Percentiles rank a stretch among this genome's conserved stretches.
Conservation (phyloP, 1,139 yeast species). For the Sugiyamaella castrensis region DNA sequence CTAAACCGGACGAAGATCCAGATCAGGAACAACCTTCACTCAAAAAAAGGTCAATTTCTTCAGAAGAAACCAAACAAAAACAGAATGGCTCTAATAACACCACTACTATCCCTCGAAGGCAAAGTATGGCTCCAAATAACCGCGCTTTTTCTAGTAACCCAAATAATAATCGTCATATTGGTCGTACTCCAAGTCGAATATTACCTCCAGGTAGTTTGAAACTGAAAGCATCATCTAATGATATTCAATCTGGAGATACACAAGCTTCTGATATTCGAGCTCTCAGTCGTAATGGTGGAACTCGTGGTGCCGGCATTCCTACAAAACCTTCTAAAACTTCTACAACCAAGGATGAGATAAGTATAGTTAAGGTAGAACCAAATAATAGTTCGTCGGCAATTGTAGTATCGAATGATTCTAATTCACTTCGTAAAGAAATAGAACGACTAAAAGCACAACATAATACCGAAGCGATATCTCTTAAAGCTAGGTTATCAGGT, state of each 20-base stretch:
- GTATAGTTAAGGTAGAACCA: slow-evolving; percentile 3
- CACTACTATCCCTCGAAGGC: slow-evolving; percentile 6
- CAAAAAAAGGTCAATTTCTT: slow-evolving; percentile 4
- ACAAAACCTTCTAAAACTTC: background rate
- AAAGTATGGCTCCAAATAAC: slow-evolving; percentile 1
- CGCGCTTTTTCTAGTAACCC: background rate
- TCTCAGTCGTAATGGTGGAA: background rate
- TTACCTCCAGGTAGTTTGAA: background rate
- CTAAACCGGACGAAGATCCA: background rate
- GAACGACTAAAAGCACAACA: slow-evolving; percentile 4
- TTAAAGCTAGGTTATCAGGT: slow-evolving; percentile 30
- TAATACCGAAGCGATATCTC: slow-evolving; percentile 25
- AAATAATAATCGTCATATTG: slow-evolving; percentile 3
- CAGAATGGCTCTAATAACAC: slow-evolving; percentile 4
- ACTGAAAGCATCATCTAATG: too few species aligned
- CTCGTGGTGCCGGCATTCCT: background rate
- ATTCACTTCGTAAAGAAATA: slow-evolving; percentile 5
- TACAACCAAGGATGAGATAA: slow-evolving; percentile 3
- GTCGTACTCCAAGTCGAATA: slow-evolving; percentile 7
- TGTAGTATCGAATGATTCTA: background rate
- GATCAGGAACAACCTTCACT: slow-evolving; percentile 1
- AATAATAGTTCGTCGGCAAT: background rate
- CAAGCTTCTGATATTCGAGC: too few species aligned
- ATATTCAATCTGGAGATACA: too few species aligned
- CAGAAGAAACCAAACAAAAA: slow-evolving; percentile 7